Evolutionary conservation across 768 basidiomycete species (phyloP), one percentile per base, ranked within the genome.

Genomic region (Cubamyces sp.): DNA sequence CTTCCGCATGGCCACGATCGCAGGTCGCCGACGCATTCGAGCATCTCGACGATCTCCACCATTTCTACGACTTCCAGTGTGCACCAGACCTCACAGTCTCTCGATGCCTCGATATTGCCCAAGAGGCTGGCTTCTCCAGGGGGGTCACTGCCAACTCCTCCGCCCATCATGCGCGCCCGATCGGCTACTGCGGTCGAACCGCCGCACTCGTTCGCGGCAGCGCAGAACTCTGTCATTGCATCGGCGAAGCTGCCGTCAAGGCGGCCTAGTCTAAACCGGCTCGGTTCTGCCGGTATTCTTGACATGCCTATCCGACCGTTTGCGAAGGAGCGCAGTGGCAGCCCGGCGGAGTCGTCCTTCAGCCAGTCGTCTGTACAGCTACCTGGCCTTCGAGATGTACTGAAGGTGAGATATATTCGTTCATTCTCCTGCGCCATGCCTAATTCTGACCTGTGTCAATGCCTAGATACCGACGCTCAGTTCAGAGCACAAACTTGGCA

Each of bases 331-430:
- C 76, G 83, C 49, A 83, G 80, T 39, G 83, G 82, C 4, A 82
- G 79, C 59, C 78, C 82, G 25, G 76, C 77, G 3, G 70, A 71
- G 18, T 64, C 64, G 5, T 65, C 60, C 16, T 62, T 61, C 34
- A 57, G 51, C 23, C 62, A 59, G 5, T 54, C 57, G 16, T 57
- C 64, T 1, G 62, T 62, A 0, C 68, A 64, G 9, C 40, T 85
- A 0, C 87, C 87, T 1, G 87, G 85, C 3, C 74, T 91, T 34
- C 90, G 87, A 69, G 89, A 92, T 68, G 86, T 88, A 18, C 73
- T 91, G 26, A 91, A 90, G 84, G 89, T 87, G 71, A 5, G 4
- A 34, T 34, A 7, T 47, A 58, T 60, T 11, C 28, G 43, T 50
- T 37, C 25, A n/a, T 43, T 26, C 40, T 34, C 6, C 19, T 30